These are phyloP conservation scores for Pseudofabraea citricarpa DNA, from an alignment of 2,329 filamentous ascomycete species.

Conservation along the genomic window DNA sequence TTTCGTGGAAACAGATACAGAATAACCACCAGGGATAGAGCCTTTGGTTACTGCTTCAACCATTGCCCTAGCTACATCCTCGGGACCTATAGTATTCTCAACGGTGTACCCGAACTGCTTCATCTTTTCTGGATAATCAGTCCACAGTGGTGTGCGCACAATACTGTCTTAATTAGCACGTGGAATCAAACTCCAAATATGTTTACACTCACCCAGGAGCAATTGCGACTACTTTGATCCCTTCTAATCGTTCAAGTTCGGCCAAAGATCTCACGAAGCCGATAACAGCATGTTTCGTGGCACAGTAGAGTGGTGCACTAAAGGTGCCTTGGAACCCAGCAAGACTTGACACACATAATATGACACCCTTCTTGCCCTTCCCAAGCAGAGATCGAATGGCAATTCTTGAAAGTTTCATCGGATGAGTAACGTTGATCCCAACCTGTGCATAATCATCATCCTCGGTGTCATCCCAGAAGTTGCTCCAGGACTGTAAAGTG, in stretches of 20 bases:
- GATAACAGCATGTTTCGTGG: slow-evolving; percentile 33
- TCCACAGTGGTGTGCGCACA: slow-evolving; percentile 14
- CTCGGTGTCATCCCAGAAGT: slow-evolving; percentile 33
- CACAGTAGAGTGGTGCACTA: slow-evolving; percentile 28
- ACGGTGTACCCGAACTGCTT: slow-evolving; percentile 8
- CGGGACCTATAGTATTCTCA: slow-evolving; percentile 3
- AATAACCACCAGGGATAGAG: slow-evolving; percentile 7
- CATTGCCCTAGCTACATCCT: slow-evolving; percentile 9
- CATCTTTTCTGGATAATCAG: slow-evolving; percentile 8
- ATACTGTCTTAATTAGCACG: no score
- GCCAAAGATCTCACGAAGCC: slow-evolving; percentile 32
- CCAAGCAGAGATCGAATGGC: slow-evolving; percentile 27
- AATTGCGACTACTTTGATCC: slow-evolving; percentile 29
- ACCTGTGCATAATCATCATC: slow-evolving; percentile 25
- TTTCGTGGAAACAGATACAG: slow-evolving; percentile 1
- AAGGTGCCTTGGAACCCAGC: slow-evolving; percentile 28
- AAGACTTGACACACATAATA: slow-evolving; percentile 27
- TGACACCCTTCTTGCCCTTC: slow-evolving; percentile 30
- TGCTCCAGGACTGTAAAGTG: slow-evolving; percentile 19
- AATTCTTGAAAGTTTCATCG: slow-evolving; percentile 34
- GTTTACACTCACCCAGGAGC: slow-evolving; percentile 26
- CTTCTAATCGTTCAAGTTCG: slow-evolving; percentile 25
- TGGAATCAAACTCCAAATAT: no score
- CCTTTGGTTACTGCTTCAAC: slow-evolving; percentile 5
- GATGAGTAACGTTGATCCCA: slow-evolving; percentile 32